Conservation (phyloP, 768 basidiomycete genomes). For the Lactarius vividus region DNA sequence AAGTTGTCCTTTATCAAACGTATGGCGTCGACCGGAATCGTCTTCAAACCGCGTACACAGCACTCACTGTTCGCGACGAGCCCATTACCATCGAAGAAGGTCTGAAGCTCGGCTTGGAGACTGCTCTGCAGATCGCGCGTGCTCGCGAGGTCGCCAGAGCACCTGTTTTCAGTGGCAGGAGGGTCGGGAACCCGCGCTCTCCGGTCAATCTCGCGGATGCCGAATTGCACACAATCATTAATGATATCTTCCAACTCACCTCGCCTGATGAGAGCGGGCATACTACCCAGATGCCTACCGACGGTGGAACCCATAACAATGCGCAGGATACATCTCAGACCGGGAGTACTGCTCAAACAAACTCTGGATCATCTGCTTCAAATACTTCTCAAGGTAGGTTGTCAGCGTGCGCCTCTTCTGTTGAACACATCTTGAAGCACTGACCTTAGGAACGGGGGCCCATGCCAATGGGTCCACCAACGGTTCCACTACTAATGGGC, state of each 20-base stretch:
- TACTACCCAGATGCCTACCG: background rate
- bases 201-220: conserved; percentile 9
- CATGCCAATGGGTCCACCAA: background rate
- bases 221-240: conserved; percentile 15
- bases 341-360: background rate
- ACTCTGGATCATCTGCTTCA: background rate
- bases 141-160: conserved; percentile 45
- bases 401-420: background rate
- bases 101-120: conserved; percentile 52
- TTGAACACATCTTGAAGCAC: conserved; percentile 13
- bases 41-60: conserved; percentile 52
- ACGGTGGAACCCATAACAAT: background rate
- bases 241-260: conserved; percentile 17
- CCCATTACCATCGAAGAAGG: conserved; percentile 56
- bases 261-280: background rate
- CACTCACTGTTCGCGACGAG: conserved; percentile 49
- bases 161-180: background rate
- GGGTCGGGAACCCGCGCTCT: conserved; percentile 7
- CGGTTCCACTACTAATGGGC: conserved; percentile 1
- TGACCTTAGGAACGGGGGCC: background rate
- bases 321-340: conserved; percentile 14
- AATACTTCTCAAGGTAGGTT: conserved; percentile 19
- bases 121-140: conserved; percentile 47
- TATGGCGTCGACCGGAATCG: conserved; percentile 47
- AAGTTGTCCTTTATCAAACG: conserved; percentile 54